phyloP scores from a whole-genome alignment of 306 rosid species.

The Vachellia collinsii region DNA sequence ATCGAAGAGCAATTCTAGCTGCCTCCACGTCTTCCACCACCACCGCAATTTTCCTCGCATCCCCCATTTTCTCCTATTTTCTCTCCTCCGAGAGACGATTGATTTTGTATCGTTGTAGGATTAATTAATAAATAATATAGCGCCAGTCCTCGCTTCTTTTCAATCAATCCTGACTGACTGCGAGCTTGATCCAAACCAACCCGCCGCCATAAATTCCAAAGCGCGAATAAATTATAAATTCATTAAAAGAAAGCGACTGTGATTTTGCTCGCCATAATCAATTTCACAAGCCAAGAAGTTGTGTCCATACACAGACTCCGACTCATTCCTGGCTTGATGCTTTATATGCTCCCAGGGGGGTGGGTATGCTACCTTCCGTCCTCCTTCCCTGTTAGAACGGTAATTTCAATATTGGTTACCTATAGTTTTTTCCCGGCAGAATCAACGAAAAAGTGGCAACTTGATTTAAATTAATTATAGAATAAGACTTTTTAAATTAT shows the following conservation, averaged over 20 bases:
- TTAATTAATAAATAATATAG: not conserved
- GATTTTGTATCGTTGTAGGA: conserved; percentile 25
- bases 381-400: too few relatives aligned
- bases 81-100: conserved; percentile 1
- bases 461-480: too few relatives aligned
- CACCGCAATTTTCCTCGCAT: conserved; percentile 76
- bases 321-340: not conserved
- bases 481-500: too few relatives aligned
- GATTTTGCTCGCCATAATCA: not conserved
- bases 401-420: not conserved
- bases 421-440: too few relatives aligned
- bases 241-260: not conserved
- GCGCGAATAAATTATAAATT: not conserved
- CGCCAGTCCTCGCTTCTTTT: not conserved
- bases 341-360: not conserved
- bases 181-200: conserved; percentile 25
- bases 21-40: conserved; percentile 90
- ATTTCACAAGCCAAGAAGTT: conserved; percentile 29
- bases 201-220: conserved; percentile 1
- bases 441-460: too few relatives aligned
- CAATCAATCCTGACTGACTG: conserved; percentile 14
- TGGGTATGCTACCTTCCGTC: not conserved
- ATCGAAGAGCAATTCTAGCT: conserved; percentile 76
- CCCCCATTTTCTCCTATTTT: conserved; percentile 31
- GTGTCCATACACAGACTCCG: conserved; percentile 19